Evolutionary conservation across 2,329 filamentous ascomycete species (phyloP).

Genomic region (Trichoderma sp.): DNA sequence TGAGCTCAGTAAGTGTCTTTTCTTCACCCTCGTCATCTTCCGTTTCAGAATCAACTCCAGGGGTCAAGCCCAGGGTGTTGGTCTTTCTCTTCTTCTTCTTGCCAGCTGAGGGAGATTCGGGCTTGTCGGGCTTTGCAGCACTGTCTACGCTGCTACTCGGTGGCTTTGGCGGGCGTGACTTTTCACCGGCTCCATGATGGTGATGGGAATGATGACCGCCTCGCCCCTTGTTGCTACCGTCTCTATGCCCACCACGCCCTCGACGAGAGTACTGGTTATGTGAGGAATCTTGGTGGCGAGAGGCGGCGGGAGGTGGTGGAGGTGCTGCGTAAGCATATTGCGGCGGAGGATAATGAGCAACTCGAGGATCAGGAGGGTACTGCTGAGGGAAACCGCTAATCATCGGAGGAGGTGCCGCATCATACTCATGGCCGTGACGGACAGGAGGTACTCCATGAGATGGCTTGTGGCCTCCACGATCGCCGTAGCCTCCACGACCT

Average conservation of each 20-base stretch:
- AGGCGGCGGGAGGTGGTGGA: constrained; percentile 34
- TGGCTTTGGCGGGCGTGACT: constrained; percentile 31
- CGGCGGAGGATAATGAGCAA: constrained; percentile 34
- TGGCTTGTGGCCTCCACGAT: constrained; percentile 40
- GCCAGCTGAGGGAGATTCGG: constrained; percentile 45
- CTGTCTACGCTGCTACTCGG: constrained; percentile 23
- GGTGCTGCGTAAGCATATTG: constrained; percentile 41
- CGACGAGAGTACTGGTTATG: constrained; percentile 36
- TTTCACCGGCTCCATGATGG: constrained; percentile 44
- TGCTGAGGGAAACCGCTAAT: constrained; percentile 39
- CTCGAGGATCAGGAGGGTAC: constrained; percentile 41
- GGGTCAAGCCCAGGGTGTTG: constrained; percentile 69
- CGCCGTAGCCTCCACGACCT: constrained; percentile 42
- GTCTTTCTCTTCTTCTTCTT: constrained; percentile 72
- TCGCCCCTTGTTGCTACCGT: constrained; percentile 42
- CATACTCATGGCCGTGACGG: constrained; percentile 37
- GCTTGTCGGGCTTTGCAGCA: constrained; percentile 24
- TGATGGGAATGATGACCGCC: constrained; percentile 38
- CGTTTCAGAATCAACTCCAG: constrained; percentile 59
- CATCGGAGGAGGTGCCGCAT: constrained; percentile 32
- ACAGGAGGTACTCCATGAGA: constrained; percentile 30
- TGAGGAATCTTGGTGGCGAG: constrained; percentile 35
- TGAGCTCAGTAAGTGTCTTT: constrained; percentile 57
- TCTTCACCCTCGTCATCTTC: constrained; percentile 69
- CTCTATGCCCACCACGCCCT: constrained; percentile 33